Base-by-base conservation (phyloP, 768 basidiomycete species). In the Russula griseocarnosa region DNA sequence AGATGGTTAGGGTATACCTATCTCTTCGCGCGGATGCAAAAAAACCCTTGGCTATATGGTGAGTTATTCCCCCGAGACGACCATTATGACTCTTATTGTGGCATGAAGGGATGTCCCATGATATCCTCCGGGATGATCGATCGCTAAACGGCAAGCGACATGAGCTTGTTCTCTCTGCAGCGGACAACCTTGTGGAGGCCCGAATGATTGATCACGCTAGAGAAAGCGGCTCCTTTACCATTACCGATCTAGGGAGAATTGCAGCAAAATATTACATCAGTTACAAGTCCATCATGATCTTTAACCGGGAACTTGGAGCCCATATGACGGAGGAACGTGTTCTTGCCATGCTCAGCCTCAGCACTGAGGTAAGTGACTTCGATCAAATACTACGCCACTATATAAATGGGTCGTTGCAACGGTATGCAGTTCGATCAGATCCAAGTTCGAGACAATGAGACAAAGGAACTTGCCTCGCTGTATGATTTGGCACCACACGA, bases 1-100 rank as follows among this genome's bases (percentile, higher is more conserved):
- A 86, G 86, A 66, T 99, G 97, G 97, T 77, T 99, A 47, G 92
- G 95, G 18, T 99, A 97, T 73, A 98, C 97, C 2, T 99, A 98
- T 73, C 83, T 98, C 34, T 94, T 91, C 71, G 94, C 98, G 11
- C 83, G 96, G 58, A 96, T 98, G 94, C 81, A 84, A 53, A 91
- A 89, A 72, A 96, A 94, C 70, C 95, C 96, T 3, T 85, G 86
- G 69, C 75, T 87, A 55, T 95, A 96, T 71, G 93, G 93, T 91
- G 66, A 60, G 68, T 56, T 24, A 4, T 5, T 30, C 26, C 30
- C 61, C 22, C 11, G 50, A 24, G 28, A 55, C 22, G 13, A 44
- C 52, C 14, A 38, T 18, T 53, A 26, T 26, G 47, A 52, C 22
- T 38, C 26, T 58, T 71, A 18, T 28, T 68, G n/a, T 40, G 4